A percentile compares a stretch with the other conserved stretches of the same genome.
phyloP scores from a whole-genome alignment of 177 flowering plant genomes.

The Telopea speciosissima region DNA sequence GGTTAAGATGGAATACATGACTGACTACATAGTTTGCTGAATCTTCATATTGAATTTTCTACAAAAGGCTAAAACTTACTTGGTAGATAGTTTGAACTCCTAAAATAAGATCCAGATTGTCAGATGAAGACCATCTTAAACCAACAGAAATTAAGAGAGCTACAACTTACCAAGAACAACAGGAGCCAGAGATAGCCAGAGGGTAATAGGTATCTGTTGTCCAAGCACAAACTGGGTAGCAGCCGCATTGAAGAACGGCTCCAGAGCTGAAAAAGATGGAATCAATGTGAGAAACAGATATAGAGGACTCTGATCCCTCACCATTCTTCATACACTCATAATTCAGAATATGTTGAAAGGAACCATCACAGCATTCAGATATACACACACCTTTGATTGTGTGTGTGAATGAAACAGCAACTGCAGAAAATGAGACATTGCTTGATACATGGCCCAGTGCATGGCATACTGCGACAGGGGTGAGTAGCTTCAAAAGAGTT shows the following conservation, averaged over 20 bases:
- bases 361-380: neutral
- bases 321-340: too few relatives aligned
- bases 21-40: neutral
- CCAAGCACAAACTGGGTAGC: conserved; percentile 93
- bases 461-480: conserved; percentile 86
- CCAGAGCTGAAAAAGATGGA: conserved; percentile 34
- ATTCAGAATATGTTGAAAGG: neutral
- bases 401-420: conserved; percentile 94
- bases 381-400: conserved; percentile 66
- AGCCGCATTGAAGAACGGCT: conserved; percentile 96
- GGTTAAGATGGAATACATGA: neutral
- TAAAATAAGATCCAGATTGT: too few relatives aligned
- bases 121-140: too few relatives aligned
- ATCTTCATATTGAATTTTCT: too few relatives aligned
- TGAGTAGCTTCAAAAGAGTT: conserved; percentile 66
- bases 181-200: conserved; percentile 89
- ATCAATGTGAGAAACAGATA: neutral
- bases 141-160: neutral
- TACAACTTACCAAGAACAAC: conserved; percentile 60
- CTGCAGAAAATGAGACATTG: conserved; percentile 91
- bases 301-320: neutral
- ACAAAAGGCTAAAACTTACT: neutral
- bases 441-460: conserved; percentile 91
- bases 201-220: conserved; percentile 56
- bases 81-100: too few relatives aligned